phyloP scores from a whole-genome alignment of 768 basidiomycete species.

The Boletus subcaerulescens region DNA sequence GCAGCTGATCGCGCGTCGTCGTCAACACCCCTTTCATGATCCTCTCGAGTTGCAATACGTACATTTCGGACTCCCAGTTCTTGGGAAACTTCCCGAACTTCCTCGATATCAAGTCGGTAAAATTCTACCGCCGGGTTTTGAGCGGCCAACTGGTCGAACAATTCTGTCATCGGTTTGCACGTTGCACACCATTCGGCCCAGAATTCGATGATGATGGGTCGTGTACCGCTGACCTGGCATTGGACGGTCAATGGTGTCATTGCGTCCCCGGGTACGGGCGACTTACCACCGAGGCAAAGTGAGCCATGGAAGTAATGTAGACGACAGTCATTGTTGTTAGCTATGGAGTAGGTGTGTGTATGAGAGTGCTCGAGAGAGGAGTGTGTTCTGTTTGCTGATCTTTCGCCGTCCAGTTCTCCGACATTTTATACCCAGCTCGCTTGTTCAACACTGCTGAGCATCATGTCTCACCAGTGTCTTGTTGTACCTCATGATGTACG shows the following conservation, averaged over 20 bases:
- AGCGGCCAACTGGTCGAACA: constrained; percentile 25
- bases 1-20: constrained; percentile 18
- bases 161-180: constrained; percentile 18
- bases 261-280: background rate
- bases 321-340: constrained; percentile 23
- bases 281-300: constrained; percentile 25
- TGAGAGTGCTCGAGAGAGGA: constrained; percentile 8
- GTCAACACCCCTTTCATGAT: constrained; percentile 17
- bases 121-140: constrained; percentile 27
- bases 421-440: constrained; percentile 29
- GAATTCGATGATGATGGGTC: constrained; percentile 30
- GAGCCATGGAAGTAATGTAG: constrained; percentile 26
- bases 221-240: constrained; percentile 16
- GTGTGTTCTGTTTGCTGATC: constrained; percentile 15
- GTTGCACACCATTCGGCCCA: constrained; percentile 32
- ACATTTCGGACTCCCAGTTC: constrained; percentile 26
- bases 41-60: constrained; percentile 4
- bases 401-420: constrained; percentile 5
- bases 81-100: constrained; percentile 23
- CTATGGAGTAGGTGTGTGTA: constrained; percentile 9
- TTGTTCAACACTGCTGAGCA: constrained; percentile 10
- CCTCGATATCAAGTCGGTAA: constrained; percentile 32
- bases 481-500: constrained; percentile 8
- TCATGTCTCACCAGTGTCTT: constrained; percentile 16
- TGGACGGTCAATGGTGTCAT: constrained; percentile 8